These are phyloP conservation scores for Geotrichum siamense DNA, from an alignment of 1,139 yeast genomes.

Conservation along the genomic window DNA sequence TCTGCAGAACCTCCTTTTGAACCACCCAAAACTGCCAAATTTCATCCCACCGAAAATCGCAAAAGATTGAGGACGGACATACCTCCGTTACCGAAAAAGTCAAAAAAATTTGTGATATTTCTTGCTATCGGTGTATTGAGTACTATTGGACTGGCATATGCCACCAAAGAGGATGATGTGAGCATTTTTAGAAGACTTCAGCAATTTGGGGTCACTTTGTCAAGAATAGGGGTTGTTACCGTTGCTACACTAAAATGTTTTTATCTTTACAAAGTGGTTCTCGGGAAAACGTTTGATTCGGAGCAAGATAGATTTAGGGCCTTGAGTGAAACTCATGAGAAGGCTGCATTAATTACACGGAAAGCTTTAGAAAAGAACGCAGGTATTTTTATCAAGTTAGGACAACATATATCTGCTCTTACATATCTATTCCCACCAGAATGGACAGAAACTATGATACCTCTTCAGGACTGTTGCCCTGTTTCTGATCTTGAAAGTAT, in stretches of 20 bases:
- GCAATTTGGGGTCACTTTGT: constrained; percentile 27
- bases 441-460: constrained; percentile 94
- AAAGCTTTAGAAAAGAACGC: constrained; percentile 79
- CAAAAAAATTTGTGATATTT: constrained; percentile 1
- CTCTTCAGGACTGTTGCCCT: constrained; percentile 89
- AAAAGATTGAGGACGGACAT: constrained; percentile 11
- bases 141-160: constrained; percentile 28
- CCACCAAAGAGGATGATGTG: constrained; percentile 33
- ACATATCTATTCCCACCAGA: constrained; percentile 84
- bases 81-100: constrained; percentile 11
- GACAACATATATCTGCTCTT: constrained; percentile 89
- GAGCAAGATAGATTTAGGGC: constrained; percentile 49
- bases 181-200: constrained; percentile 31
- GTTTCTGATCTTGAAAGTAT: constrained; percentile 66
- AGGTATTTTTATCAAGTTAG: constrained; percentile 87
- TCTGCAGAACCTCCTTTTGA: no score
- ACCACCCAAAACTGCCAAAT: neutral
- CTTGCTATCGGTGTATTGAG: constrained; percentile 13
- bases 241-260: constrained; percentile 32
- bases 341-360: constrained; percentile 74
- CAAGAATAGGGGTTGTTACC: constrained; percentile 32
- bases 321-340: constrained; percentile 55
- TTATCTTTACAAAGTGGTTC: constrained; percentile 46
- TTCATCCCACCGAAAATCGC: neutral
- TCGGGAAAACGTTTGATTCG: constrained; percentile 42